Evolutionary conservation across 371 early-diverging fungal species (phyloP), one percentile per base, ranked within the genome.

Genomic region (Mortierella sp.): DNA sequence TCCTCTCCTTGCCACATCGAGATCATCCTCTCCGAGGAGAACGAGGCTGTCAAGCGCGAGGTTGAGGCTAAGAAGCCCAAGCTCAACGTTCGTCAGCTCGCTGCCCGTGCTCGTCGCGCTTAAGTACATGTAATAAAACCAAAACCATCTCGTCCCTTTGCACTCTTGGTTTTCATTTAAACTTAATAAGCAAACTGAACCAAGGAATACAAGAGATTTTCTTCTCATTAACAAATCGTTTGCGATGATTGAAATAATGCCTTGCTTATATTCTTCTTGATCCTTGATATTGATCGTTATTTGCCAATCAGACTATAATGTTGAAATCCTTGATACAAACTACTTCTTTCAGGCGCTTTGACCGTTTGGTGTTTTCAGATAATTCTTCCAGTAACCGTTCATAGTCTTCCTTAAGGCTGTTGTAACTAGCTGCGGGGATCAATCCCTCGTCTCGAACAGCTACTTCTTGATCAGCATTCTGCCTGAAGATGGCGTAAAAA

Each of bases 1-100:
- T 92, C 92, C 86, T 92, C 92, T 88, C 99, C 99, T 53, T 98
- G 96, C 92, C 99, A 99, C 92, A 93, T 99, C 80, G 97, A 99
- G 91, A 87, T 99, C 71, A 93, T 95, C 78, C 90, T 95, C 78
- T 88, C 92, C 61, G 97, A 97, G 91, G 94, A 92, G 86, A 92
- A 90, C 77, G 91, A 93, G 88, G 92, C 88, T 58, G 94, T 94
- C 79, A 90, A 91, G 85, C 90, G 88, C 73, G 90, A 89, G 79
- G 91, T 91, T 83, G 83, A 86, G 78, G 89, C 87, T 62, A 89
- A 90, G 87, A 88, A 88, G 85, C 74, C 83, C 77, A 83, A 86
- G 77, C 87, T 89, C 57, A 88, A 89, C 76, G 86, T 84, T 80
- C 88, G 89, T 72, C 89, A 88, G 84, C 81, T 89, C 61, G 91